Conservation (phyloP, 257 asterid species). For the Avicennia marina region DNA sequence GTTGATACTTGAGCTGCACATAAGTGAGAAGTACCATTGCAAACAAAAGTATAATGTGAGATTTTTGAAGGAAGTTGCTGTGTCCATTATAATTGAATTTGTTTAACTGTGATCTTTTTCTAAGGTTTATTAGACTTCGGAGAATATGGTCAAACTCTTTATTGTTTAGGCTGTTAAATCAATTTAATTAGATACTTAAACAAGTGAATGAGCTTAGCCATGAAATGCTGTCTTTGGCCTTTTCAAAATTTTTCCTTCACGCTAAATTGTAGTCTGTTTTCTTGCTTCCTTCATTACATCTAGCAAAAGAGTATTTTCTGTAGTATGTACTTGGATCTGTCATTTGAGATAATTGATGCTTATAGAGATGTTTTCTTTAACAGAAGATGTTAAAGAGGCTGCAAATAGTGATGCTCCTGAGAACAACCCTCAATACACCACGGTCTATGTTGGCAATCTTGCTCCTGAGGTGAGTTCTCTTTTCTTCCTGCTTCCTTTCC, state of each 20-base stretch:
- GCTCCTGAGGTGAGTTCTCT: constrained; percentile 68
- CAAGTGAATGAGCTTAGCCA: too few species aligned
- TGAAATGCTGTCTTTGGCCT: too few species aligned
- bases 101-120: too few species aligned
- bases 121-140: not conserved
- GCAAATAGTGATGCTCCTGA: constrained; percentile 77
- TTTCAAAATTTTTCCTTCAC: too few species aligned
- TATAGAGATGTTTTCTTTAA: constrained; percentile 16
- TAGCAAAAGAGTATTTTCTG: too few species aligned
- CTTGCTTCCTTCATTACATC: too few species aligned
- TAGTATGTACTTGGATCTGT: too few species aligned
- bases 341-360: constrained; percentile 3
- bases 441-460: constrained; percentile 91
- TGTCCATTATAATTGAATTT: not conserved
- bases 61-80: not conserved
- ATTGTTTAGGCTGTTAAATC: not conserved
- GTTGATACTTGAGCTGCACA: too few species aligned
- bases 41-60: constrained; percentile 2
- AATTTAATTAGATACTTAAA: too few species aligned
- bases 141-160: too few species aligned
- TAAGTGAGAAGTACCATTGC: not conserved
- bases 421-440: constrained; percentile 80
- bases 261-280: too few species aligned
- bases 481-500: constrained; percentile 1
- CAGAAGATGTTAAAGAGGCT: constrained; percentile 81